Conservation (phyloP, 148 eudicot genomes). For the Diospyros kaki region DNA sequence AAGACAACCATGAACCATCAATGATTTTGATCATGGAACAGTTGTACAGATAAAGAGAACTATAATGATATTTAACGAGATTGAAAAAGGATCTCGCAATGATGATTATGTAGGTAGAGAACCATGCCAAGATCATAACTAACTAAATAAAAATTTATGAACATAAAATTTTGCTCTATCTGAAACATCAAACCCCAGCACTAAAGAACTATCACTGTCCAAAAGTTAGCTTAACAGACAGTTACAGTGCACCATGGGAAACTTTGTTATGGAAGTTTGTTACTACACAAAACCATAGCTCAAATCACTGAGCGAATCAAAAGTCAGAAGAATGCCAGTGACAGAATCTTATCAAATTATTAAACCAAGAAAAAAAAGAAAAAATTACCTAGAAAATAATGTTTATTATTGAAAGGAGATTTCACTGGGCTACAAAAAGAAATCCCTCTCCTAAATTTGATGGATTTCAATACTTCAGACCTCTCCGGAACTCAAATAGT, state of each 20-base stretch:
- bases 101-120: neutral
- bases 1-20: neutral
- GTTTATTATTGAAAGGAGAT: neutral
- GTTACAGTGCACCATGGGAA: too few relatives aligned
- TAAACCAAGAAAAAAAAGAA: neutral
- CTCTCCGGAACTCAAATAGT: neutral
- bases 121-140: neutral
- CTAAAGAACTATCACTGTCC: too few relatives aligned
- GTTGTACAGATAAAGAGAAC: neutral
- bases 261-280: too few relatives aligned
- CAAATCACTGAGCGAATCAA: too few relatives aligned
- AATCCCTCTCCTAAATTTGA: neutral
- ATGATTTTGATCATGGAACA: neutral
- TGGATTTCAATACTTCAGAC: neutral
- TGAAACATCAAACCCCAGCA: too few relatives aligned
- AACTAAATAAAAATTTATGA: too few relatives aligned
- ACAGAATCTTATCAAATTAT: constrained; percentile 1
- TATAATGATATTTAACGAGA: neutral
- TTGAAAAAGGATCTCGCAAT: neutral
- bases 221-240: too few relatives aligned
- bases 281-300: too few relatives aligned
- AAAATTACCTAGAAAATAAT: neutral
- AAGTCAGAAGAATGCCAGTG: neutral
- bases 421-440: too few relatives aligned
- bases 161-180: too few relatives aligned